phyloP scores from a whole-genome alignment of 169 alveolate species.

The Plasmodium yoelii region DNA sequence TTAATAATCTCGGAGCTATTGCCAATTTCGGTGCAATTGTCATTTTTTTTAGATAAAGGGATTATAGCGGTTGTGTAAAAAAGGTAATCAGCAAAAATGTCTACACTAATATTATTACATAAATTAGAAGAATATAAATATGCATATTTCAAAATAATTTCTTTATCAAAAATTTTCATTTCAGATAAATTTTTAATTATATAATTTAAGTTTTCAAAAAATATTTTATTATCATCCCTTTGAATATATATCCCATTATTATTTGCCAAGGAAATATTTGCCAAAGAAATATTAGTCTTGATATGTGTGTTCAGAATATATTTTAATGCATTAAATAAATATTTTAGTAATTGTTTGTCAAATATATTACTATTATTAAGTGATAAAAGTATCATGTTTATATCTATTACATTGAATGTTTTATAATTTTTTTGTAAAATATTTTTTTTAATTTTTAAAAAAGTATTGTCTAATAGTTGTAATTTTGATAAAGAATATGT shows the following conservation, averaged over 20 bases:
- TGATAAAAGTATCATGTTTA: slow-evolving; percentile 46
- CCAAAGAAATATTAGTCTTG: neutral
- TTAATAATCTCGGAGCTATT: neutral
- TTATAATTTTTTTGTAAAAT: slow-evolving; percentile 27
- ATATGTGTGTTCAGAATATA: slow-evolving; percentile 1
- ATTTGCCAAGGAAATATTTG: neutral
- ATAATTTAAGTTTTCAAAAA: slow-evolving; percentile 23
- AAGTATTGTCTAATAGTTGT: slow-evolving; percentile 25
- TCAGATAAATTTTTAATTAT: slow-evolving; percentile 53
- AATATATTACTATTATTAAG: slow-evolving; percentile 45
- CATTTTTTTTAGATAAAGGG: neutral
- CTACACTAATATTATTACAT: neutral
- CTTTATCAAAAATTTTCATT: slow-evolving; percentile 62
- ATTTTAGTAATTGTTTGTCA: slow-evolving; percentile 31
- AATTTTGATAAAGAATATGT: slow-evolving; percentile 47
- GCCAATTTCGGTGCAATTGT: neutral
- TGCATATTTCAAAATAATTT: slow-evolving; percentile 28
- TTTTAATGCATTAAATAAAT: slow-evolving; percentile 28
- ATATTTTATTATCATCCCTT: neutral
- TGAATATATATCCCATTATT: neutral
- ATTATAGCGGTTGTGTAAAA: slow-evolving; percentile 38
- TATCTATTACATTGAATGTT: slow-evolving; percentile 28
- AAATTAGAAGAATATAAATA: slow-evolving; percentile 20
- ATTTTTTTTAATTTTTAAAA: slow-evolving; percentile 18
- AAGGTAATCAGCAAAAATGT: slow-evolving; percentile 29